Evolutionary conservation across 106 monocot species (phyloP), one percentile per base, ranked within the genome.

Genomic region (Ottelia alismoides): DNA sequence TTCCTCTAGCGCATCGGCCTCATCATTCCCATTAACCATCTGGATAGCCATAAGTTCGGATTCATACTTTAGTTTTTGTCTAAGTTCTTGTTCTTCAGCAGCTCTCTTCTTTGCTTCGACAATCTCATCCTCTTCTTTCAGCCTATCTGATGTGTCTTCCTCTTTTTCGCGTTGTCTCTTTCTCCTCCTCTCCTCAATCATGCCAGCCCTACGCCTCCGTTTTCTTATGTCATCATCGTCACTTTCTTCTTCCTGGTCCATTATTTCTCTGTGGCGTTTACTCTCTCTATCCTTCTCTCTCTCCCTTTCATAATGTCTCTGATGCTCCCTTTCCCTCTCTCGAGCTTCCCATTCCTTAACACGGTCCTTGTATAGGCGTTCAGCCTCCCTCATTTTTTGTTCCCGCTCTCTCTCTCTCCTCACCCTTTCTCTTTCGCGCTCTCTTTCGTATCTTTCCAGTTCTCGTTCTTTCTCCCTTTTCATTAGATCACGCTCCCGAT

Each of bases 121-220:
- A 72, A 81, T 72, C 65, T 87, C 87, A n/a, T 87, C 81, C 25
- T 78, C 82, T 53, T 82, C 87, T 49, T 60, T 82, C 28, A 67
- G 29, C 68, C 69, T 82, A 47, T 87, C 87, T 40, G 30, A 25
- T 11, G 67, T 16, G 35, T 87, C 87, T 1, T n/a, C n/a, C n/a
- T n/a, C n/a, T n/a, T n/a, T n/a, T n/a, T n/a, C n/a, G n/a, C n/a
- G n/a, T n/a, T n/a, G n/a, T n/a, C n/a, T n/a, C n/a, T n/a, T n/a
- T n/a, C n/a, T n/a, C n/a, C n/a, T n/a, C n/a, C n/a, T n/a, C n/a
- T n/a, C n/a, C n/a, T n/a, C n/a, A n/a, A n/a, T n/a, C n/a, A n/a
- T n/a, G n/a, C n/a, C n/a, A n/a, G 58, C 62, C 53, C 77, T 66
- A 4, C 71, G 55, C 44, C 74, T 64, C 65, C 77, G 67, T 61